Evolutionary conservation across 305 asterid genomes (phyloP).

Genomic region (Rubia tinctorum): DNA sequence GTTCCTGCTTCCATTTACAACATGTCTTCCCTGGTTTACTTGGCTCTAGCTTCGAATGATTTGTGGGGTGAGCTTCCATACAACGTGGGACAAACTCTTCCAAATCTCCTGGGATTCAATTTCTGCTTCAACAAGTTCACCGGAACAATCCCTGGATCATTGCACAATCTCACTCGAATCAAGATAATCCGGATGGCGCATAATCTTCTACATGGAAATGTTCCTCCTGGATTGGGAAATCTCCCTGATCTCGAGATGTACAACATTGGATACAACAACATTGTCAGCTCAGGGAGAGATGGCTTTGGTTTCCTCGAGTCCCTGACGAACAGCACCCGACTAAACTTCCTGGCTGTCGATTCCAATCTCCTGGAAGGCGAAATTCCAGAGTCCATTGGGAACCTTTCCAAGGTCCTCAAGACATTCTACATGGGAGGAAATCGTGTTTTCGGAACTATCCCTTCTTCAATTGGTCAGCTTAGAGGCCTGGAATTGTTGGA

Average conservation of each 20-base stretch:
- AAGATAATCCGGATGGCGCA: conserved; percentile 37
- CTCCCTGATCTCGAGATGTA: conserved; percentile 44
- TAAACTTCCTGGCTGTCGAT: conserved; percentile 46
- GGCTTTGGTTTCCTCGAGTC: conserved; percentile 39
- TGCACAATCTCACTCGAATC: conserved; percentile 54
- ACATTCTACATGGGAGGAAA: conserved; percentile 47
- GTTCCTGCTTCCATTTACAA: conserved; percentile 56
- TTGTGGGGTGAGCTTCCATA: conserved; percentile 44
- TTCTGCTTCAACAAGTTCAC: conserved; percentile 51
- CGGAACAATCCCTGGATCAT: conserved; percentile 51
- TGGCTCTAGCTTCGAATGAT: conserved; percentile 46
- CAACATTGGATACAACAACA: conserved; percentile 41
- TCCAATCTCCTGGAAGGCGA: conserved; percentile 42
- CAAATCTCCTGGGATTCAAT: conserved; percentile 42
- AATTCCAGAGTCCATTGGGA: conserved; percentile 54
- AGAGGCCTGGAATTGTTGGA: conserved; percentile 34
- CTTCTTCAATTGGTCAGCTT: conserved; percentile 48
- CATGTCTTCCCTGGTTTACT: conserved; percentile 41
- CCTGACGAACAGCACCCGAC: conserved; percentile 38
- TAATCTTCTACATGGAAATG: conserved; percentile 46
- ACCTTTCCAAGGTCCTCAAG: conserved; percentile 42
- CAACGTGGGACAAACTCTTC: conserved; percentile 41
- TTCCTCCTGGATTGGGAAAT: conserved; percentile 60
- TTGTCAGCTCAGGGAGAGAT: conserved; percentile 29
- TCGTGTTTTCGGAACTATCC: conserved; percentile 40